Evolutionary conservation across 2,329 filamentous ascomycete genomes (phyloP).

Genomic region (Simplicillium aogashimaense): DNA sequence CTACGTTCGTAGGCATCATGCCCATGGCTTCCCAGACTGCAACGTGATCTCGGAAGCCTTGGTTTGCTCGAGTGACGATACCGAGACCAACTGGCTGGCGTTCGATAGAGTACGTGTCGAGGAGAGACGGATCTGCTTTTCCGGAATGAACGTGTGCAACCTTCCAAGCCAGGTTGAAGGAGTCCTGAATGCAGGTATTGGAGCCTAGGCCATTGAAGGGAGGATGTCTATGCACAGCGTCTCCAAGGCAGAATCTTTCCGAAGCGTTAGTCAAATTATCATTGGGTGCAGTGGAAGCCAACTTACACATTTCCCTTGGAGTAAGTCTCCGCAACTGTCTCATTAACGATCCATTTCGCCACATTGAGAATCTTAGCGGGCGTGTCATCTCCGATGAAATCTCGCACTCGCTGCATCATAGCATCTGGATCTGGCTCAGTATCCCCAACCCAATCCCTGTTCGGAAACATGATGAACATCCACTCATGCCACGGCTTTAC

Average conservation of each 20-base stretch:
- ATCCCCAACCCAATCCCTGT: no score
- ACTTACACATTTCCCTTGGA: slow-evolving; percentile 35
- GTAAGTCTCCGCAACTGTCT: slow-evolving; percentile 49
- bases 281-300: background rate
- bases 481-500: slow-evolving; percentile 55
- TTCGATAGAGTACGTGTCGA: slow-evolving; percentile 33
- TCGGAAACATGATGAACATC: slow-evolving; percentile 45
- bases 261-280: background rate
- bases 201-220: slow-evolving; percentile 46
- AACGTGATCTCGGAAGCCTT: slow-evolving; percentile 41
- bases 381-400: slow-evolving; percentile 45
- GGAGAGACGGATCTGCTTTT: slow-evolving; percentile 23
- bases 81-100: slow-evolving; percentile 37
- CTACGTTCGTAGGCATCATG: slow-evolving; percentile 24
- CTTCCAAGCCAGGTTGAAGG: slow-evolving; percentile 48
- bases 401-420: slow-evolving; percentile 28
- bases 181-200: slow-evolving; percentile 50
- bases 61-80: slow-evolving; percentile 45
- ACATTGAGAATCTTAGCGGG: slow-evolving; percentile 40
- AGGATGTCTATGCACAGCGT: slow-evolving; percentile 48
- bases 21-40: slow-evolving; percentile 35
- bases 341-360: slow-evolving; percentile 51
- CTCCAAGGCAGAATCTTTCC: slow-evolving; percentile 41
- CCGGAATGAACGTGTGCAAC: slow-evolving; percentile 34
- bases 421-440: slow-evolving; percentile 21